Evolutionary conservation across 352 stramenopile species (phyloP).

Genomic region (Globisporangium okanoganense): DNA sequence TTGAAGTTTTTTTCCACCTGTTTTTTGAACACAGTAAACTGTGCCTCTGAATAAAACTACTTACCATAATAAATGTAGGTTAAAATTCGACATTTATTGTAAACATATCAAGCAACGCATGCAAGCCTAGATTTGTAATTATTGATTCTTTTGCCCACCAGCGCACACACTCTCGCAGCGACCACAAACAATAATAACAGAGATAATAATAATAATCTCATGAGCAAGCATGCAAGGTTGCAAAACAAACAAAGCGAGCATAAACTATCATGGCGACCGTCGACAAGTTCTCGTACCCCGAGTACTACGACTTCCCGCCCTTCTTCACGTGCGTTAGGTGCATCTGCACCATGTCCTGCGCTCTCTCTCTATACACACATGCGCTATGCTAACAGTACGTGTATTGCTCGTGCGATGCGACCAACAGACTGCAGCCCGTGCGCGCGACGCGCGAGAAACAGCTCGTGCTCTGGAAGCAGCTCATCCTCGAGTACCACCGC

Average conservation of each 20-base stretch:
- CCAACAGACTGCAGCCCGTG: conserved; percentile 64
- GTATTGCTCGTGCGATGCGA: neutral
- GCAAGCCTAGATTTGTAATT: too few species aligned
- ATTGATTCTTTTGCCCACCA: too few species aligned
- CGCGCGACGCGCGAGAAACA: conserved; percentile 84
- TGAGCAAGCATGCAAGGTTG: neutral
- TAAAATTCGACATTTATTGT: neutral
- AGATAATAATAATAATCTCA: too few species aligned
- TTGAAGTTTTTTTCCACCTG: too few species aligned
- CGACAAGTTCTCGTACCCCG: conserved; percentile 80
- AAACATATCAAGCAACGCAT: too few species aligned
- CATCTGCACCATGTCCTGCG: neutral
- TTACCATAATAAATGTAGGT: neutral
- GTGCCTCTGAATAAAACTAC: too few species aligned
- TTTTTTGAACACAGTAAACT: too few species aligned
- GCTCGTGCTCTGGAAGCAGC: conserved; percentile 82
- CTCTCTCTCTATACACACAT: neutral
- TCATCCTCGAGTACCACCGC: conserved; percentile 83
- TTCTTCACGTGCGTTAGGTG: conserved; percentile 81
- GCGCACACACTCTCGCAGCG: too few species aligned
- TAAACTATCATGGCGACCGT: conserved; percentile 19
- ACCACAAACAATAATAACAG: too few species aligned
- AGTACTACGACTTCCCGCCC: conserved; percentile 86
- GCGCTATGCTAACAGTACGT: too few species aligned
- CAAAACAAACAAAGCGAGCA: too few species aligned